These are phyloP conservation scores for Tetracladium setigerum DNA, from an alignment of 495 filamentous ascomycete genomes.

Conservation along the genomic window DNA sequence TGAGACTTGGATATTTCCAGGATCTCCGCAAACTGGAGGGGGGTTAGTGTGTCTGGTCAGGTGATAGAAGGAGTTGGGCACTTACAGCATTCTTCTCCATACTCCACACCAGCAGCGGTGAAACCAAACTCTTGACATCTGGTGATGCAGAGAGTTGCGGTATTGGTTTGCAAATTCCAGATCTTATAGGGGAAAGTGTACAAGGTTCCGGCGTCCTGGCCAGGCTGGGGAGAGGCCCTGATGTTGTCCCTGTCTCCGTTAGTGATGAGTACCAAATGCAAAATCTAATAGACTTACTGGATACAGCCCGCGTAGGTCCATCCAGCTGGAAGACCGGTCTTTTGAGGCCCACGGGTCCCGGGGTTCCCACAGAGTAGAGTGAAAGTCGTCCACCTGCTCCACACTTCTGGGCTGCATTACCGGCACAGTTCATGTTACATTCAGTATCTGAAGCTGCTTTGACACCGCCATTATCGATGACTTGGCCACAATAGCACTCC, in stretches of 20 bases:
- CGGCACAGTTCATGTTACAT: conserved; percentile 48
- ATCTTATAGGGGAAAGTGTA: conserved; percentile 11
- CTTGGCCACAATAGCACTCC: conserved; percentile 53
- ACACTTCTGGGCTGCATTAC: conserved; percentile 43
- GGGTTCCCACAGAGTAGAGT: not conserved
- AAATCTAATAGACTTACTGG: not conserved
- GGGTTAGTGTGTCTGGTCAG: not conserved
- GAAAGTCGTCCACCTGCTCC: conserved; percentile 44
- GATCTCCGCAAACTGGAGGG: conserved; percentile 11
- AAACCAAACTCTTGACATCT: conserved; percentile 32
- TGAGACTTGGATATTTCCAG: conserved; percentile 5
- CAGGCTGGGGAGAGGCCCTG: not conserved
- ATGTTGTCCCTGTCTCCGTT: conserved; percentile 7
- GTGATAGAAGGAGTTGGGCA: not conserved
- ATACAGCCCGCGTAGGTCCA: conserved; percentile 17
- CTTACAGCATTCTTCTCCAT: conserved; percentile 30
- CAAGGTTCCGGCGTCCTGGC: not conserved
- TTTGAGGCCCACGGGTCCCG: not conserved
- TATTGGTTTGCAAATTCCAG: conserved; percentile 17
- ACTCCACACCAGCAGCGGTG: conserved; percentile 36
- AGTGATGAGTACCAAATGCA: too few relatives aligned
- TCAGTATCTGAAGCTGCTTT: conserved; percentile 32
- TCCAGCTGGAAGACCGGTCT: conserved; percentile 8
- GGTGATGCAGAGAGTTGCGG: conserved; percentile 28
- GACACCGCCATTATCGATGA: conserved; percentile 19